These are phyloP conservation scores for Fomitiporia mediterranea DNA, from an alignment of 1,284 basidiomycete genomes.

Conservation along the genomic window DNA sequence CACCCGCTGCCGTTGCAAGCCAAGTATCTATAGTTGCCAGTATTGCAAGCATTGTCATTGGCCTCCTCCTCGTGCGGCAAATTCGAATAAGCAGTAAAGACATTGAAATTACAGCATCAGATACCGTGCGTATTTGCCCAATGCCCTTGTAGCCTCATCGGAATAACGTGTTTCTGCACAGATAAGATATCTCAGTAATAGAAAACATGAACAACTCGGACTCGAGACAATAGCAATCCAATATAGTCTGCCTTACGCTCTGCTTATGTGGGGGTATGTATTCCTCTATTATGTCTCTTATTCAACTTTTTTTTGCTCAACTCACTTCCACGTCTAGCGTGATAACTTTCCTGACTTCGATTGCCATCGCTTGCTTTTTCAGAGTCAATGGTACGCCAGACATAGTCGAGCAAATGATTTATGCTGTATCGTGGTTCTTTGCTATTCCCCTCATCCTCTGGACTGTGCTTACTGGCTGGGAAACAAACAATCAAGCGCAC, in stretches of 20 bases:
- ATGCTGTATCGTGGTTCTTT: conserved; percentile 8
- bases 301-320: neutral
- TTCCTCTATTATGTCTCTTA: neutral
- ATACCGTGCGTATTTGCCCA: neutral
- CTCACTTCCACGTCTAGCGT: conserved; percentile 5
- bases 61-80: conserved; percentile 41
- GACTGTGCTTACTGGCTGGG: conserved; percentile 16
- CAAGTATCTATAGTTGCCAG: conserved; percentile 43
- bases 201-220: conserved; percentile 22
- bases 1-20: conserved; percentile 40
- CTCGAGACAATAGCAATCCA: conserved; percentile 25
- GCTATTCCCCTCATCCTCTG: conserved; percentile 9
- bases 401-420: neutral
- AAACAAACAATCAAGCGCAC: conserved; percentile 3
- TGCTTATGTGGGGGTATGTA: conserved; percentile 28
- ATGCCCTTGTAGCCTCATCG: neutral
- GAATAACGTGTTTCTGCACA: conserved; percentile 12
- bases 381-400: neutral
- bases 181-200: conserved; percentile 22
- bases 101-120: conserved; percentile 30
- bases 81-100: conserved; percentile 37
- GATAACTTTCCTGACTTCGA: conserved; percentile 14
- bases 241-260: conserved; percentile 27
- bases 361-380: conserved; percentile 16
- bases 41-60: conserved; percentile 42